These are phyloP conservation scores for Zizania palustris DNA, from an alignment of 202 grass and related monocot genomes.

Conservation along the genomic window DNA sequence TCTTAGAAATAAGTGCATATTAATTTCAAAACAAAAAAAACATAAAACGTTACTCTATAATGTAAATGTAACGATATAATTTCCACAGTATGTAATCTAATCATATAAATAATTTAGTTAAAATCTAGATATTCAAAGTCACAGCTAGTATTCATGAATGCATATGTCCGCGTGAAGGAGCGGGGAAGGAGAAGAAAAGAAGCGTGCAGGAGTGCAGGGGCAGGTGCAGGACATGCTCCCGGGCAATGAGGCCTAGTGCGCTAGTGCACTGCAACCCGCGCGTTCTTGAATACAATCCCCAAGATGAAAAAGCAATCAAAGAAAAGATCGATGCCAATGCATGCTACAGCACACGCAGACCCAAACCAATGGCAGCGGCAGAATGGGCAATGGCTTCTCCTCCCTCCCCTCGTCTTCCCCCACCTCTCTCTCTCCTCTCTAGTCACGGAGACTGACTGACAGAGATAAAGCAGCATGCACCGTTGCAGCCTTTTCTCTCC, in stretches of 20 bases:
- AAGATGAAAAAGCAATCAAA: neutral
- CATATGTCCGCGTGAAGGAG: neutral
- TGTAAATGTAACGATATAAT: too few relatives aligned
- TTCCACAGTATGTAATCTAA: too few relatives aligned
- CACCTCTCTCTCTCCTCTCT: neutral
- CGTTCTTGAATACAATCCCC: neutral
- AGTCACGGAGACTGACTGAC: neutral
- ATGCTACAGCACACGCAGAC: neutral
- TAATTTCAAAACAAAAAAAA: too few relatives aligned
- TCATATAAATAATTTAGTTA: too few relatives aligned
- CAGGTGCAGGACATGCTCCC: neutral
- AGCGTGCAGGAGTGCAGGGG: neutral
- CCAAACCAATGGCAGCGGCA: neutral
- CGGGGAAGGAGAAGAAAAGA: neutral
- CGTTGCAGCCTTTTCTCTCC: slow-evolving; percentile 18
- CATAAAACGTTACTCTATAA: too few relatives aligned
- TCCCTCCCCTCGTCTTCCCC: too few relatives aligned
- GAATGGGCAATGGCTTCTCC: neutral
- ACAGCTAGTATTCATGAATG: neutral
- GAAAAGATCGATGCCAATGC: neutral
- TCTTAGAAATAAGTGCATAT: too few relatives aligned
- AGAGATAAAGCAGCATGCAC: slow-evolving; percentile 20
- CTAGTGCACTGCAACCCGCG: neutral
- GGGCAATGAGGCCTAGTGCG: neutral
- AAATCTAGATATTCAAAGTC: too few relatives aligned